phyloP scores from a whole-genome alignment of 1,284 basidiomycete species.

The Ustilago shanxiensis region DNA sequence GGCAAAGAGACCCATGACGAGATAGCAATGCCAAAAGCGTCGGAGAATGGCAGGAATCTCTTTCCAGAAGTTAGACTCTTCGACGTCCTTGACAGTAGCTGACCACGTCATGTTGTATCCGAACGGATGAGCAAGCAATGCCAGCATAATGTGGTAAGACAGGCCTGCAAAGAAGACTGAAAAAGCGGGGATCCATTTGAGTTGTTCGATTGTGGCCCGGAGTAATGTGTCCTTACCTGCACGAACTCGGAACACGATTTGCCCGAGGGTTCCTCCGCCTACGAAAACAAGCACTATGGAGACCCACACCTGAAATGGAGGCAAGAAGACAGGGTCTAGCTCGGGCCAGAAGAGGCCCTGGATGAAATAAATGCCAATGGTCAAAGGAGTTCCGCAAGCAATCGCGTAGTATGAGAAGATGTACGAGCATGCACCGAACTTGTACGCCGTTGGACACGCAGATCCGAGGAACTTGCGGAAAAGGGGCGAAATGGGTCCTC shows the following conservation, averaged over 20 bases:
- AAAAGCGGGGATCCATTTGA: constrained; percentile 80
- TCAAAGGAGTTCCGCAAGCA: constrained; percentile 77
- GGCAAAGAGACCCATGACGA: too few relatives aligned
- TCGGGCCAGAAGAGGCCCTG: constrained; percentile 78
- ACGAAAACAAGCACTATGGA: constrained; percentile 83
- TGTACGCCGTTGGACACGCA: constrained; percentile 76
- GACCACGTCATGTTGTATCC: constrained; percentile 86
- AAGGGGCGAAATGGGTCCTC: constrained; percentile 82
- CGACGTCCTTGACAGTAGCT: constrained; percentile 56
- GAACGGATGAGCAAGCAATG: constrained; percentile 83
- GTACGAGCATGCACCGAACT: constrained; percentile 78
- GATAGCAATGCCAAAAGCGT: too few relatives aligned
- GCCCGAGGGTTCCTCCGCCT: constrained; percentile 79
- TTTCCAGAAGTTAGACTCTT: constrained; percentile 78
- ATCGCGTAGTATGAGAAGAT: constrained; percentile 86
- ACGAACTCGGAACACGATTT: constrained; percentile 81
- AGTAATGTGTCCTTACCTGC: constrained; percentile 77
- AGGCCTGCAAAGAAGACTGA: constrained; percentile 45
- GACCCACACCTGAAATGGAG: constrained; percentile 79
- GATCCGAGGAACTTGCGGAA: constrained; percentile 79
- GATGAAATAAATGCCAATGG: constrained; percentile 79
- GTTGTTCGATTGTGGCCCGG: constrained; percentile 76
- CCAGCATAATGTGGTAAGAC: constrained; percentile 74
- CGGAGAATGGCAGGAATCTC: constrained; percentile 77
- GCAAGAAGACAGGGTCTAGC: constrained; percentile 76